Evolutionary conservation across 768 basidiomycete species (phyloP), one percentile per base, ranked within the genome.

Genomic region (Rickenella mellea): DNA sequence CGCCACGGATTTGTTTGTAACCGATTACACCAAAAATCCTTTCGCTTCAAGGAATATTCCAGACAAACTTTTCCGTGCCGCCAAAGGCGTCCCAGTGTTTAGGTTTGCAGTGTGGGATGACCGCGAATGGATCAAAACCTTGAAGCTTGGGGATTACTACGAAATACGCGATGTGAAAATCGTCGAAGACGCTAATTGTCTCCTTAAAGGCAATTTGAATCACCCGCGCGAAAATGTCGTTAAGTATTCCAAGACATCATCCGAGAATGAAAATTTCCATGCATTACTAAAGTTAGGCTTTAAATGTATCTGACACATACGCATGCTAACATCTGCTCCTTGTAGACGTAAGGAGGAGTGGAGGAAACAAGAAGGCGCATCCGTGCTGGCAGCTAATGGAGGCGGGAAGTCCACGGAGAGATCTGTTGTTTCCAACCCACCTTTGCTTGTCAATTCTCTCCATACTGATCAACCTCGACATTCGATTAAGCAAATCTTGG

Each of bases 11-110:
- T 55, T 83, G 28, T 78, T 71, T 46, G 72, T 79, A 25, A 83
- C 80, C 6, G 83, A 85, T 55, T 84, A 82, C 51, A 80, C 80
- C 1, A 53, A 60, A 3, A 69, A 78, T 3, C 58, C 69, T 39
- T 58, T 81, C 27, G 51, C 59, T 4, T 46, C 56, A n/a, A 44
- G 54, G 3, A 43, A 51, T 15, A 48, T 56, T 9, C 48, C 59
- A 8, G 57, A 61, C 38, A 51, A 58, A 19, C 73, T 71, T 68
- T 60, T 67, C 2, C 42, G 40, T n/a, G 62, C 64, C n/a, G 64
- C 78, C n/a, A 61, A 69, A 27, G 69, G 70, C 14, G 64, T 62
- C 19, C 62, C 80, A 20, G 52, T 80, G 42, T 46, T 66, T 84
- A 32, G 55, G 59, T 9, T 56, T 83, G 19, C 62, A 62, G n/a